These are phyloP conservation scores for Saccharomyces pastorianus DNA, from an alignment of 1,139 yeast genomes.

Conservation along the genomic window DNA sequence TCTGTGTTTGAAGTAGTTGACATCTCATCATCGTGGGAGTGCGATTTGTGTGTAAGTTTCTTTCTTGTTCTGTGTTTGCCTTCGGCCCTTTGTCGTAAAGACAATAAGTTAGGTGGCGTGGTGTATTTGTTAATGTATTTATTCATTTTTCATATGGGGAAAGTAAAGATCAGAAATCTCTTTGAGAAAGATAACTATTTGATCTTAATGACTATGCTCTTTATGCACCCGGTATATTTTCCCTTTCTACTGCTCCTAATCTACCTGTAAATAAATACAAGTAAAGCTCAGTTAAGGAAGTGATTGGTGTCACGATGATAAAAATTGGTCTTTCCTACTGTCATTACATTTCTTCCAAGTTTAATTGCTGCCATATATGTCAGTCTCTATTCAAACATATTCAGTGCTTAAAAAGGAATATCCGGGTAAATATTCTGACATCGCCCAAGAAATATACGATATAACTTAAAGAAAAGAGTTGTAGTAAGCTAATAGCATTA, in stretches of 20 bases:
- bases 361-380: background rate
- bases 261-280: background rate
- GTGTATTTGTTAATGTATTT: background rate
- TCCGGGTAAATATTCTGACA: background rate
- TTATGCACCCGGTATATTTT: background rate
- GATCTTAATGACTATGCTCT: background rate
- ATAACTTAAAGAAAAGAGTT: background rate
- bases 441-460: background rate
- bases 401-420: background rate
- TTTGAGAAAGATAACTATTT: background rate
- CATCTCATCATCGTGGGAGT: slow-evolving; percentile 19
- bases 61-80: slow-evolving; percentile 19
- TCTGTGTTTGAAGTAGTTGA: slow-evolving; percentile 20
- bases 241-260: background rate
- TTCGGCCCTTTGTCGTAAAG: slow-evolving; percentile 22
- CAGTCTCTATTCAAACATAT: background rate
- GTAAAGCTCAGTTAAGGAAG: background rate
- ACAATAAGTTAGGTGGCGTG: slow-evolving; percentile 11
- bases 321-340: background rate
- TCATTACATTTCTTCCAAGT: background rate
- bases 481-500: background rate
- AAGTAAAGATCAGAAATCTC: background rate
- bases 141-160: background rate
- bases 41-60: slow-evolving; percentile 19
- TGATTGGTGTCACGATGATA: background rate